Conservation (phyloP, 768 basidiomycete genomes). For the Chiua virens region DNA sequence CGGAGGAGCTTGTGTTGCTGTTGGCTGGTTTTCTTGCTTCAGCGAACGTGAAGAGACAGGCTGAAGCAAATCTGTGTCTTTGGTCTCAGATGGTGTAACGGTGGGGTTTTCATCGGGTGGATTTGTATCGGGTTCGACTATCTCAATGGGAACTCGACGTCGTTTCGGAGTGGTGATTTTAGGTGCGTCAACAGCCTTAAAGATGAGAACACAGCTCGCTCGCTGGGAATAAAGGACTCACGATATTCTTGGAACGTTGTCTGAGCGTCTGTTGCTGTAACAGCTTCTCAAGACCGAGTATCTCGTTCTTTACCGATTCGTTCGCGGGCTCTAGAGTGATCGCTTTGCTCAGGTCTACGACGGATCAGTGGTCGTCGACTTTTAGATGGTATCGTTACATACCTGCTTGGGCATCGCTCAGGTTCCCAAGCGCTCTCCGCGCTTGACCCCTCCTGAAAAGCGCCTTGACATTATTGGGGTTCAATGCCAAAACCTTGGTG, state of each 20-base stretch:
- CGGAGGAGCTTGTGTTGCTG: conserved; percentile 3
- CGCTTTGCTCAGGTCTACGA: conserved; percentile 60
- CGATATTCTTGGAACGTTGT: conserved; percentile 35
- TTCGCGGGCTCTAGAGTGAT: conserved; percentile 66
- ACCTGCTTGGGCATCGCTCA: conserved; percentile 63
- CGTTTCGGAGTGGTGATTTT: conserved; percentile 35
- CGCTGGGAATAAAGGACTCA: conserved; percentile 5
- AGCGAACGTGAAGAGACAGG: conserved; percentile 40
- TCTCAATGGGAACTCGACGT: conserved; percentile 63
- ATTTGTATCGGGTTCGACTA: conserved; percentile 42
- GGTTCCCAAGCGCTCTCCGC: conserved; percentile 50
- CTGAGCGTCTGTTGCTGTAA: conserved; percentile 33
- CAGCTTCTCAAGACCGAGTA: conserved; percentile 48
- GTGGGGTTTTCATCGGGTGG: not conserved
- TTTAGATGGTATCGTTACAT: not conserved
- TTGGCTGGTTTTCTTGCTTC: conserved; percentile 18
- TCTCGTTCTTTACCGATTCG: conserved; percentile 58
- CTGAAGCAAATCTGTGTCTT: conserved; percentile 32
- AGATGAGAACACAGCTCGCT: conserved; percentile 7
- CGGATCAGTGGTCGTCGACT: not conserved
- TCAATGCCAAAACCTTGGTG: conserved; percentile 56
- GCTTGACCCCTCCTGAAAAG: conserved; percentile 80
- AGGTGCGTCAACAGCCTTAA: conserved; percentile 4
- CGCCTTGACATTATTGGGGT: conserved; percentile 69
- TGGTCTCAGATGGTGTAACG: conserved; percentile 3